Conservation (phyloP, 352 stramenopile species). For the Phytophthora sojae region DNA sequence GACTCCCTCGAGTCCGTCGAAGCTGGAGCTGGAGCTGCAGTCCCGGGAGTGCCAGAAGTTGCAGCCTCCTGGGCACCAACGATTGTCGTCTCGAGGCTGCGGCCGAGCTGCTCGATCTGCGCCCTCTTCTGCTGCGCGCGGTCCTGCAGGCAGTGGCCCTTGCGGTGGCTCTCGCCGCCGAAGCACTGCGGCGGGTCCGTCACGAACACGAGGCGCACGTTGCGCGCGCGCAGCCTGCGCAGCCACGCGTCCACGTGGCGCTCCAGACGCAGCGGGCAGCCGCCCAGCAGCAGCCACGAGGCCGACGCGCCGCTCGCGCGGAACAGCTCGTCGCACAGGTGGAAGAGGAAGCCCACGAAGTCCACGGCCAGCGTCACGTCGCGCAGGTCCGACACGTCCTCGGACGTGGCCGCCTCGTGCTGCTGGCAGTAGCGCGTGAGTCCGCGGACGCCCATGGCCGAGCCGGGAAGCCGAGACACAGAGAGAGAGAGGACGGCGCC, state of each 20-base stretch:
- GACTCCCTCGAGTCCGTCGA: too few relatives aligned
- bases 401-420: slow-evolving; percentile 55
- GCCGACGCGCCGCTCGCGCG: slow-evolving; percentile 37
- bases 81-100: background rate
- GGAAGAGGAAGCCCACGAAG: slow-evolving; percentile 82
- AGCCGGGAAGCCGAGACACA: background rate
- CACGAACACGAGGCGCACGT: slow-evolving; percentile 73
- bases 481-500: too few relatives aligned
- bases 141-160: slow-evolving; percentile 63
- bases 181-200: slow-evolving; percentile 82
- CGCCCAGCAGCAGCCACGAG: slow-evolving; percentile 74
- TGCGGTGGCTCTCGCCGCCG: slow-evolving; percentile 69
- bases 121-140: slow-evolving; percentile 63
- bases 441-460: slow-evolving; percentile 67
- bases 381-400: slow-evolving; percentile 39
- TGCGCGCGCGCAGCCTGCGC: slow-evolving; percentile 39
- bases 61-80: background rate
- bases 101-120: slow-evolving; percentile 51
- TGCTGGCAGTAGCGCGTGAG: slow-evolving; percentile 67
- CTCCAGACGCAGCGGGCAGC: slow-evolving; percentile 57
- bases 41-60: too few relatives aligned
- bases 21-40: too few relatives aligned
- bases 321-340: slow-evolving; percentile 69
- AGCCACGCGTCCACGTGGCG: slow-evolving; percentile 61
- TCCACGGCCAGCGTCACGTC: slow-evolving; percentile 85